These are phyloP conservation scores for Kwoniella shandongensis DNA, from an alignment of 768 basidiomycete genomes.

Conservation along the genomic window DNA sequence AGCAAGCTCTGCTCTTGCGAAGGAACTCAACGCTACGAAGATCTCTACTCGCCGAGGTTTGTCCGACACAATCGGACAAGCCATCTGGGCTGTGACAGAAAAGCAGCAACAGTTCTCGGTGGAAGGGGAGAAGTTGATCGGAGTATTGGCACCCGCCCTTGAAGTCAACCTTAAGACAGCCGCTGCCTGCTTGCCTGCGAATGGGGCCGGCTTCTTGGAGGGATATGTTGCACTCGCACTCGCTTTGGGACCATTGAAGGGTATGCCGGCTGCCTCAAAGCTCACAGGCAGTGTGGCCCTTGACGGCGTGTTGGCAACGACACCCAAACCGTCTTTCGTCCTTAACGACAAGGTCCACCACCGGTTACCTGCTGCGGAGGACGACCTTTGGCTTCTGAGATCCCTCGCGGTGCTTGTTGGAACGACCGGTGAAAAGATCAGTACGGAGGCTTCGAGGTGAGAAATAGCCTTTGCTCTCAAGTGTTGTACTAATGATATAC, in stretches of 20 bases:
- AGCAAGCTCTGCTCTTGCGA: slow-evolving; percentile 60
- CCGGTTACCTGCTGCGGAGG: slow-evolving; percentile 64
- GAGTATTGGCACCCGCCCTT: slow-evolving; percentile 62
- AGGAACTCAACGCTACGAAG: slow-evolving; percentile 72
- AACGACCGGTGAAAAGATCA: slow-evolving; percentile 19
- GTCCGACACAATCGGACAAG: slow-evolving; percentile 63
- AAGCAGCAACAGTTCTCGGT: slow-evolving; percentile 53
- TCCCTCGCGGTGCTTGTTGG: slow-evolving; percentile 59
- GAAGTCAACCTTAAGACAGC: slow-evolving; percentile 70
- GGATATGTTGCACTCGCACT: slow-evolving; percentile 75
- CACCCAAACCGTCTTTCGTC: slow-evolving; percentile 77
- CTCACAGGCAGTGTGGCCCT: slow-evolving; percentile 44
- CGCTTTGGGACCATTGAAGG: slow-evolving; percentile 64
- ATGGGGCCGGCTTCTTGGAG: slow-evolving; percentile 70
- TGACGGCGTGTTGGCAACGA: slow-evolving; percentile 52
- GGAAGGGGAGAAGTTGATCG: slow-evolving; percentile 61
- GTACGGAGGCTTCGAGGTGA: slow-evolving; percentile 24
- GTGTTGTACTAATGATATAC: background rate
- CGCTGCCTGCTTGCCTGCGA: slow-evolving; percentile 62
- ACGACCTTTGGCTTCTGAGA: slow-evolving; percentile 72
- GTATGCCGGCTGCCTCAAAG: slow-evolving; percentile 53
- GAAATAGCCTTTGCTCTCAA: background rate
- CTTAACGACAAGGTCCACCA: slow-evolving; percentile 84
- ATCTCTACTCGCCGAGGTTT: slow-evolving; percentile 64
- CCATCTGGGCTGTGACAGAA: slow-evolving; percentile 58